phyloP scores from a whole-genome alignment of 2,329 filamentous ascomycete genomes.

The Tolypocladium tropicale region DNA sequence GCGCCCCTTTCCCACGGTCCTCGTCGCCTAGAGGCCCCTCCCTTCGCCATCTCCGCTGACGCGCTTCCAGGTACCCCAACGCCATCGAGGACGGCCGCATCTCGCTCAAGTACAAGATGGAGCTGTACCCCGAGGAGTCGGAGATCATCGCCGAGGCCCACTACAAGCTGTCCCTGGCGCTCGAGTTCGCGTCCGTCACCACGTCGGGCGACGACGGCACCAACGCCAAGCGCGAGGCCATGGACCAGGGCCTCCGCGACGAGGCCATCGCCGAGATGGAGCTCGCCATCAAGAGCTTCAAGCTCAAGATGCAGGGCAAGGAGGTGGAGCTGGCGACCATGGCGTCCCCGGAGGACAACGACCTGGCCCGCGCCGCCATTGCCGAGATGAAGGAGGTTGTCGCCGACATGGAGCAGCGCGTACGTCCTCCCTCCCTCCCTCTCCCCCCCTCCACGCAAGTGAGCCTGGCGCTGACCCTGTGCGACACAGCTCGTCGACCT shows the following conservation, averaged over 20 bases:
- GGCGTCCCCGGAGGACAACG: constrained; percentile 57
- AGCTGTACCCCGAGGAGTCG: constrained; percentile 70
- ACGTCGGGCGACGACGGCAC: constrained; percentile 39
- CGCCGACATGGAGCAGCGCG: constrained; percentile 66
- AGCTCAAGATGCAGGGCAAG: constrained; percentile 59
- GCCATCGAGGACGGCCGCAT: constrained; percentile 78
- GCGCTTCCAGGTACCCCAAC: constrained; percentile 53
- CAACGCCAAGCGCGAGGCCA: constrained; percentile 33
- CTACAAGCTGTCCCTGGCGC: constrained; percentile 88
- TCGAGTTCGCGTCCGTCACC: constrained; percentile 84
- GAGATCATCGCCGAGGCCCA: constrained; percentile 88
- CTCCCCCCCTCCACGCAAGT: neutral
- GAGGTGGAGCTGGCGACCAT: constrained; percentile 54
- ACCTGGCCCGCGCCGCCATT: constrained; percentile 51
- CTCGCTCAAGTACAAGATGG: constrained; percentile 67
- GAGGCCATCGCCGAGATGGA: constrained; percentile 65
- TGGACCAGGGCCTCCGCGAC: constrained; percentile 60
- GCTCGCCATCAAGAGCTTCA: constrained; percentile 62
- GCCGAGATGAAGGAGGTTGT: constrained; percentile 69
- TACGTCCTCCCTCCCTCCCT: constrained; percentile 28
- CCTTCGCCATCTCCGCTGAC: constrained; percentile 4
- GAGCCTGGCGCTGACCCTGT: neutral
- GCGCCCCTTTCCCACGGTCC: constrained; percentile 10
- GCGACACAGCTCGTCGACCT: constrained; percentile 54
- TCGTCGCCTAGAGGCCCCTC: too few species aligned